Percentiles rank a stretch among this genome's conserved stretches.
These are phyloP conservation scores for Craterostigma plantagineum DNA, from an alignment of 257 asterid species.

Conservation along the genomic window DNA sequence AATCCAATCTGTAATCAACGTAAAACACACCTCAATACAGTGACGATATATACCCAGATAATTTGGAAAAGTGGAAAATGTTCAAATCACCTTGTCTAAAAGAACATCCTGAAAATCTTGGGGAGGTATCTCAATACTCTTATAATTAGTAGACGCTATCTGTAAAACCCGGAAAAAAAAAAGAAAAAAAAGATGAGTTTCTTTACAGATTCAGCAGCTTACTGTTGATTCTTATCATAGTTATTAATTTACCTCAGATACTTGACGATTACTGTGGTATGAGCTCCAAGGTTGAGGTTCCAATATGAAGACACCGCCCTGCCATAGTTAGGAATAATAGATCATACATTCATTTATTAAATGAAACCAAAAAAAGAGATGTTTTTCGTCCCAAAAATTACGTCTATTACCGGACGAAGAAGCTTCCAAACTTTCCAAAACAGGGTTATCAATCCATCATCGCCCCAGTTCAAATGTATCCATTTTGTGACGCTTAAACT, in stretches of 20 bases:
- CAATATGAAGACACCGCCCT: constrained; percentile 87
- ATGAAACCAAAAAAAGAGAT: too few relatives aligned
- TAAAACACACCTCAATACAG: constrained; percentile 4
- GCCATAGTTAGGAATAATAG: constrained; percentile 13
- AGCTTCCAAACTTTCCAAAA: constrained; percentile 67
- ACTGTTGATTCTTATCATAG: neutral
- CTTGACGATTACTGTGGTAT: constrained; percentile 49
- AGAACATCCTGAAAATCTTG: constrained; percentile 77
- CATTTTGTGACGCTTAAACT: constrained; percentile 91
- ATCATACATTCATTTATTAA: neutral
- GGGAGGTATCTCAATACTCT: constrained; percentile 45
- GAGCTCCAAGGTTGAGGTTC: constrained; percentile 98
- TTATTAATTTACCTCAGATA: constrained; percentile 64
- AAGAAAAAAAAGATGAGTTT: neutral
- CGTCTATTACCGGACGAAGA: constrained; percentile 44
- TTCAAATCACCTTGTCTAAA: constrained; percentile 49
- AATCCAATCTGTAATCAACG: constrained; percentile 70
- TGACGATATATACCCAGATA: neutral
- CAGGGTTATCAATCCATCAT: constrained; percentile 57
- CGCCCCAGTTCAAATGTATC: constrained; percentile 96
- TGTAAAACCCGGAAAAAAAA: constrained; percentile 17
- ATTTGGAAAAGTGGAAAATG: neutral
- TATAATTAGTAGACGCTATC: constrained; percentile 42
- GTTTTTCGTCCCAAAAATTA: neutral
- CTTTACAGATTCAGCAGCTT: neutral